Percentiles rank a stretch among this genome's conserved stretches.
These are phyloP conservation scores for Tilletia walkeri DNA, from an alignment of 1,284 basidiomycete species.

Conservation along the genomic window DNA sequence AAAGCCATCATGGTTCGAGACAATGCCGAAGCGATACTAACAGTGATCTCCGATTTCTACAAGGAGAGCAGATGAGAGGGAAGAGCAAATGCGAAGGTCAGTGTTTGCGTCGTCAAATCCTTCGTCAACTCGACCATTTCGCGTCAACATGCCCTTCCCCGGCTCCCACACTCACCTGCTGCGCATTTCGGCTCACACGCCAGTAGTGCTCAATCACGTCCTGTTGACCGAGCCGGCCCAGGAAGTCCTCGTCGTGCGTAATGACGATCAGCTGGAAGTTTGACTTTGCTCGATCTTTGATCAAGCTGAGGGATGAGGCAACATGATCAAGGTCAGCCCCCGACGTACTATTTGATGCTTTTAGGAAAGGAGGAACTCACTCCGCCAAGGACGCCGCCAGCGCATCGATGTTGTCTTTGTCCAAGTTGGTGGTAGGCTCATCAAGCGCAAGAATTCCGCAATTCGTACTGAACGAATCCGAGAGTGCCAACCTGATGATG, in stretches of 20 bases:
- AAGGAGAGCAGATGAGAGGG: background rate
- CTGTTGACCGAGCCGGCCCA: slow-evolving; percentile 43
- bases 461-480: slow-evolving; percentile 94
- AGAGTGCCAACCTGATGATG: slow-evolving; percentile 94
- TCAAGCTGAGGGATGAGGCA: slow-evolving; percentile 25
- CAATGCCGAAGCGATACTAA: background rate
- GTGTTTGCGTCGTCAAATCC: background rate
- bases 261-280: slow-evolving; percentile 99
- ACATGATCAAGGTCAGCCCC: slow-evolving; percentile 21
- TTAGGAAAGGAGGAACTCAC: slow-evolving; percentile 61
- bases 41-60: slow-evolving; percentile 10
- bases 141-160: background rate
- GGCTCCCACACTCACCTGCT: slow-evolving; percentile 31
- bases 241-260: slow-evolving; percentile 55
- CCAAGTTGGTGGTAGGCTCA: slow-evolving; percentile 96
- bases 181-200: slow-evolving; percentile 45
- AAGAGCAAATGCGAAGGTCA: background rate
- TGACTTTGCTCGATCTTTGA: slow-evolving; percentile 62
- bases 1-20: background rate
- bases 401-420: slow-evolving; percentile 93
- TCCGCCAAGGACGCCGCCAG: slow-evolving; percentile 86
- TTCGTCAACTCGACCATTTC: too few species aligned
- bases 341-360: background rate
- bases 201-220: slow-evolving; percentile 51
- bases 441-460: slow-evolving; percentile 96